These are phyloP conservation scores for Jasminum sambac DNA, from an alignment of 257 asterid genomes.

Conservation along the genomic window DNA sequence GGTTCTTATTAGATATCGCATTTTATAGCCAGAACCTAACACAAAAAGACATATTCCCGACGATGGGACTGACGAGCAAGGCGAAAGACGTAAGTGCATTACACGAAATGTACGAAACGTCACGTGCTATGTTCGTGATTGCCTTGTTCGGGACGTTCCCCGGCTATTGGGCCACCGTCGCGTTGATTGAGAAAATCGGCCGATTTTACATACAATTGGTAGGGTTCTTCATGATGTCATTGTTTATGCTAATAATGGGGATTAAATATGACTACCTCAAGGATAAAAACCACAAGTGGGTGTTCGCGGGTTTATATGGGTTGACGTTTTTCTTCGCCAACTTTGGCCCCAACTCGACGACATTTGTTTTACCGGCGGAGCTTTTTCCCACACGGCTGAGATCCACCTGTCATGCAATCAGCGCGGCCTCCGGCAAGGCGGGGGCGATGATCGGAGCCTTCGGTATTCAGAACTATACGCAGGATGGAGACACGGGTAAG, in stretches of 20 bases:
- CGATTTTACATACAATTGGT: constrained; percentile 37
- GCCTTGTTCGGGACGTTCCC: constrained; percentile 41
- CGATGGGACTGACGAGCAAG: constrained; percentile 32
- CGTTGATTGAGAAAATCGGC: constrained; percentile 38
- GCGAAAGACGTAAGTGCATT: constrained; percentile 26
- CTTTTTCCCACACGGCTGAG: constrained; percentile 42
- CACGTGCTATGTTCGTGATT: constrained; percentile 44
- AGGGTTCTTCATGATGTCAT: constrained; percentile 46
- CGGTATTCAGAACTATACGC: constrained; percentile 39
- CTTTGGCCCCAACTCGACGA: constrained; percentile 48
- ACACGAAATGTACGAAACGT: constrained; percentile 40
- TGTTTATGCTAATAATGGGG: constrained; percentile 40
- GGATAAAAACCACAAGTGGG: constrained; percentile 30
- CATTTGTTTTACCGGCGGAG: constrained; percentile 48
- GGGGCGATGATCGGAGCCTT: constrained; percentile 49
- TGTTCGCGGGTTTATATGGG: constrained; percentile 42
- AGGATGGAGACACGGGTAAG: constrained; percentile 13
- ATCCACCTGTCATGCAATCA: constrained; percentile 44
- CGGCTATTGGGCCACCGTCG: constrained; percentile 40
- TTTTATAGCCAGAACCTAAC: constrained; percentile 39
- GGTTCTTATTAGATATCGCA: constrained; percentile 36
- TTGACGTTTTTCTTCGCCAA: constrained; percentile 50
- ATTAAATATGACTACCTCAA: constrained; percentile 33
- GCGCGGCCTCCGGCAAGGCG: constrained; percentile 50
- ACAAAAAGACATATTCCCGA: constrained; percentile 37